phyloP scores from a whole-genome alignment of 176 grass and related monocot genomes.

The Avena insularis region DNA sequence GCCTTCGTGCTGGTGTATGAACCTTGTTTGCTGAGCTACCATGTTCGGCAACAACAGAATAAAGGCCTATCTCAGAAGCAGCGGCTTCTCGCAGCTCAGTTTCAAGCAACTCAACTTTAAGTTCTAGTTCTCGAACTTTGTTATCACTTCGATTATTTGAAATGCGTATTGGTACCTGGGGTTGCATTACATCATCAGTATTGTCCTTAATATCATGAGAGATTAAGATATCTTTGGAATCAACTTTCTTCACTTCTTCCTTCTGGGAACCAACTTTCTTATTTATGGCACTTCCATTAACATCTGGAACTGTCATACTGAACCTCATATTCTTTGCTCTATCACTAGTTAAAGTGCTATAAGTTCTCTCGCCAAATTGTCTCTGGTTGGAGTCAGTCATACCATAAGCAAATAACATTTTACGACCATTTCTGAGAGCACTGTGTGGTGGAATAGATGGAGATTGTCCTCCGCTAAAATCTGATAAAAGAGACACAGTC shows the following conservation, averaged over 20 bases:
- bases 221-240: slow-evolving; percentile 55
- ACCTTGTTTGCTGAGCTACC: slow-evolving; percentile 94
- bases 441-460: slow-evolving; percentile 53
- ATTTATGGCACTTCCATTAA: slow-evolving; percentile 55
- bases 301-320: slow-evolving; percentile 61
- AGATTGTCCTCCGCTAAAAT: slow-evolving; percentile 49
- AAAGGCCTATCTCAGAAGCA: slow-evolving; percentile 86
- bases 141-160: slow-evolving; percentile 65
- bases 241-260: slow-evolving; percentile 79
- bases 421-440: slow-evolving; percentile 59
- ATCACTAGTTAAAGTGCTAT: slow-evolving; percentile 77
- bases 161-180: slow-evolving; percentile 61
- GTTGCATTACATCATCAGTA: slow-evolving; percentile 54
- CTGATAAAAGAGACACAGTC: slow-evolving; percentile 40
- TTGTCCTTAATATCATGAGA: slow-evolving; percentile 41
- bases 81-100: slow-evolving; percentile 87
- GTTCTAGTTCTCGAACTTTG: slow-evolving; percentile 83
- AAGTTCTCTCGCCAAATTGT: slow-evolving; percentile 65
- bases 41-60: slow-evolving; percentile 88
- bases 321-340: slow-evolving; percentile 71
- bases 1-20: slow-evolving; percentile 87
- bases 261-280: slow-evolving; percentile 55
- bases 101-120: slow-evolving; percentile 87
- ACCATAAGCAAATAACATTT: slow-evolving; percentile 86
- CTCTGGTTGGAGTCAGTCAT: slow-evolving; percentile 57